Percentiles rank a stretch among this genome's conserved stretches.
Evolutionary conservation across 768 basidiomycete genomes (phyloP).

Genomic region (Leccinum obscurum): DNA sequence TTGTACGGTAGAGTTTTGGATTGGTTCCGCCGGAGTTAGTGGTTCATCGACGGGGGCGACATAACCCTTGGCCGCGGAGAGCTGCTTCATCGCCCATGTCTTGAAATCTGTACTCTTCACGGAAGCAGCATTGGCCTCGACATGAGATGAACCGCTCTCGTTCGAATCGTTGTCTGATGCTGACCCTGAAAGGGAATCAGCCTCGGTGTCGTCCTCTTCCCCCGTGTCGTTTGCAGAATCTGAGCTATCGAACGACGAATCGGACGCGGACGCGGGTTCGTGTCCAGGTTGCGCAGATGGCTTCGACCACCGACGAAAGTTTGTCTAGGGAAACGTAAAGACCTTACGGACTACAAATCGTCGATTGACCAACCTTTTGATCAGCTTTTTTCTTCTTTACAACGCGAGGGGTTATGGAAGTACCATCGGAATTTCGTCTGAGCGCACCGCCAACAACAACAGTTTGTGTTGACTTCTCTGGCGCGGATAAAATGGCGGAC

Average conservation of each 20-base stretch:
- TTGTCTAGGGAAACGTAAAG: constrained; percentile 28
- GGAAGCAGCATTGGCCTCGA: constrained; percentile 19
- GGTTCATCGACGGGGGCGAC: constrained; percentile 13
- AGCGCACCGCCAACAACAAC: constrained; percentile 65
- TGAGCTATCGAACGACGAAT: constrained; percentile 76
- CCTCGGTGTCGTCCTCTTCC: constrained; percentile 25
- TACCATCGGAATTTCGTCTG: constrained; percentile 65
- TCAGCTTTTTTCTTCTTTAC: constrained; percentile 44
- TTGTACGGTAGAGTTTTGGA: constrained; percentile 7
- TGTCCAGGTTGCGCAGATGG: constrained; percentile 31
- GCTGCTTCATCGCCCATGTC: constrained; percentile 84
- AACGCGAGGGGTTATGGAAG: constrained; percentile 46
- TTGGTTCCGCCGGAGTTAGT: constrained; percentile 16
- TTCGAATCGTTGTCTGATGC: constrained; percentile 23
- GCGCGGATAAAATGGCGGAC: constrained; percentile 10
- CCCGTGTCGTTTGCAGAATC: constrained; percentile 66
- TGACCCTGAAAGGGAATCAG: constrained; percentile 11
- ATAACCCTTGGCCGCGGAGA: constrained; percentile 50
- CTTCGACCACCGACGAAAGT: constrained; percentile 54
- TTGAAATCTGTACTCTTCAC: constrained; percentile 68
- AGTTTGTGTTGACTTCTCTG: constrained; percentile 16
- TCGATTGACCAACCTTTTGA: constrained; percentile 42
- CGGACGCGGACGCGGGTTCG: constrained; percentile 39
- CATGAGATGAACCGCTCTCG: constrained; percentile 18
- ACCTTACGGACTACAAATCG: constrained; percentile 5